A percentile compares a stretch with the other conserved stretches of the same genome.
Evolutionary conservation across 2,329 filamentous ascomycete species (phyloP).

Genomic region (Magnaporthiopsis incrustans): DNA sequence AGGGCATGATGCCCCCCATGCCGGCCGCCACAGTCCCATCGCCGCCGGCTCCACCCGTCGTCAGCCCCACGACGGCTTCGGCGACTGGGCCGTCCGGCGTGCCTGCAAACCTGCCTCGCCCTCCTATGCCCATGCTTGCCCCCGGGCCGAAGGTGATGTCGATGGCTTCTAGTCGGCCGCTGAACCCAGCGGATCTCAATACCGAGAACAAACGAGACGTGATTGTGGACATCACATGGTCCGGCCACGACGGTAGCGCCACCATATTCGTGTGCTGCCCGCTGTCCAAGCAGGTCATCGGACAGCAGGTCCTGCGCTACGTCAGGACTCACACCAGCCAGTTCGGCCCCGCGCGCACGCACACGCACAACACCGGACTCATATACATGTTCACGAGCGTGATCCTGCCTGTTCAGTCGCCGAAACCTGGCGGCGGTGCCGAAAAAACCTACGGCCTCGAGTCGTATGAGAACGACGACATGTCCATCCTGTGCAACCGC

Average conservation of each 20-base stretch:
- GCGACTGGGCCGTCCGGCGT: neutral
- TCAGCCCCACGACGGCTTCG: neutral
- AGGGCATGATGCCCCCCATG: neutral
- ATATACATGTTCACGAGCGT: neutral
- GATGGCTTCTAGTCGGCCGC: neutral
- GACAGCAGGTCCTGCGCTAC: constrained; percentile 25
- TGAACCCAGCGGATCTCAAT: neutral
- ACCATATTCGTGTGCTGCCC: constrained; percentile 11
- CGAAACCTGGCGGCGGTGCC: neutral
- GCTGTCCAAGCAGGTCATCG: constrained; percentile 8
- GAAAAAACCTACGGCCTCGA: constrained; percentile 19
- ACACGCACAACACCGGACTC: no score
- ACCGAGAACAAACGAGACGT: constrained; percentile 9
- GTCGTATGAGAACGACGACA: constrained; percentile 21
- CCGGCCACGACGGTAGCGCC: constrained; percentile 11
- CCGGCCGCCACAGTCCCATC: constrained; percentile 2
- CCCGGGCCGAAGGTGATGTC: neutral
- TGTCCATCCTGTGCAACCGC: constrained; percentile 18
- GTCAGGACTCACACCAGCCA: constrained; percentile 10
- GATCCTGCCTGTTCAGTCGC: neutral
- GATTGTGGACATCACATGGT: constrained; percentile 15
- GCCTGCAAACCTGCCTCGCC: neutral
- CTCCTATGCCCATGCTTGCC: neutral
- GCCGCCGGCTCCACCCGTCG: neutral
- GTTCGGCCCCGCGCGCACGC: constrained; percentile 8